phyloP scores from a whole-genome alignment of 352 stramenopile species.

The Phytophthora litchii region DNA sequence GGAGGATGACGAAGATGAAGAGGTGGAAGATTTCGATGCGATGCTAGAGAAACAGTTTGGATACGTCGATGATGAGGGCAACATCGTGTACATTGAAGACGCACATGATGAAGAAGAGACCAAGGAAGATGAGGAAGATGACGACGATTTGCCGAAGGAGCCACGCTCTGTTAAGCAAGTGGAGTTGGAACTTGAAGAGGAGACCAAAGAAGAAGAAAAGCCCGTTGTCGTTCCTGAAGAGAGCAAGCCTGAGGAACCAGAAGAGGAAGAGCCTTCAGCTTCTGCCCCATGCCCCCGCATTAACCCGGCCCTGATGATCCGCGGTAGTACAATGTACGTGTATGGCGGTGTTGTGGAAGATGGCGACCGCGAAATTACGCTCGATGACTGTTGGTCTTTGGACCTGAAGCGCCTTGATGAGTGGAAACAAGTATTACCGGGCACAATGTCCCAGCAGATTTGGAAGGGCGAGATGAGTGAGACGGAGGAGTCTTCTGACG shows the following conservation, averaged over 20 bases:
- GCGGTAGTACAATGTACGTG: conserved; percentile 91
- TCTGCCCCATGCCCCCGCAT: conserved; percentile 80
- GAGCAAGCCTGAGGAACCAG: conserved; percentile 17
- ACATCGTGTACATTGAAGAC: conserved; percentile 95
- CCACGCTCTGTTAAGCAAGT: conserved; percentile 6
- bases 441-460: conserved; percentile 93
- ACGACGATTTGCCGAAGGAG: conserved; percentile 2
- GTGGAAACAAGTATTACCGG: conserved; percentile 92
- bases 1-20: conserved; percentile 68
- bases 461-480: conserved; percentile 89
- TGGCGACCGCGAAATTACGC: conserved; percentile 94
- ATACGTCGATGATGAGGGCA: conserved; percentile 95
- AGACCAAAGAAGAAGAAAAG: conserved; percentile 46
- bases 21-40: conserved; percentile 83
- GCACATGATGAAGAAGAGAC: conserved; percentile 81
- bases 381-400: conserved; percentile 96
- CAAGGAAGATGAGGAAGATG: conserved; percentile 46
- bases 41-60: conserved; percentile 94
- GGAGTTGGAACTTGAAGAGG: conserved; percentile 30
- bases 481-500: conserved; percentile 86
- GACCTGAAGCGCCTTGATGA: conserved; percentile 94
- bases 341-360: conserved; percentile 95
- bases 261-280: conserved; percentile 35
- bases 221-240: conserved; percentile 23
- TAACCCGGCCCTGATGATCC: conserved; percentile 88